phyloP scores from a whole-genome alignment of 169 alveolate genomes.

The Plasmodium fragile region DNA sequence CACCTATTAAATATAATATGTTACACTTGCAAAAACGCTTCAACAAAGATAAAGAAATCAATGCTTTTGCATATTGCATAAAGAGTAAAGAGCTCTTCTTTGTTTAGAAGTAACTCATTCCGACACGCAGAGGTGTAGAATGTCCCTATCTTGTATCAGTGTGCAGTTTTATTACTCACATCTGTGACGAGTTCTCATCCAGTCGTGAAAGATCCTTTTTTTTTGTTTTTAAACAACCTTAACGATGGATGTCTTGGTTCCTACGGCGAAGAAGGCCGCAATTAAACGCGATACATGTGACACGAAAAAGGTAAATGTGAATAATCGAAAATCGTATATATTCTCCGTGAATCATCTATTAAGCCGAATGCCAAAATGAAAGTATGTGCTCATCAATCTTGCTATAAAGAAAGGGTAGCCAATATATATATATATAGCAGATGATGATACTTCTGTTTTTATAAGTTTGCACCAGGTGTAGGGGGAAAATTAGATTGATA shows the following conservation, averaged over 20 bases:
- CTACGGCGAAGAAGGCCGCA: constrained; percentile 30
- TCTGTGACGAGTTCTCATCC: not conserved
- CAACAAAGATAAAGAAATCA: not conserved
- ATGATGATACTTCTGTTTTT: constrained; percentile 6
- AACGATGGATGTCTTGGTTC: constrained; percentile 45
- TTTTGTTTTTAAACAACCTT: not conserved
- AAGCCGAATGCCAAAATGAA: not conserved
- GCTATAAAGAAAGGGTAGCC: not conserved
- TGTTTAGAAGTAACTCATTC: not conserved
- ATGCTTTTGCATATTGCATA: not conserved
- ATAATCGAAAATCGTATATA: not conserved
- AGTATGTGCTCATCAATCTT: not conserved
- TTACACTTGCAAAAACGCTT: not conserved
- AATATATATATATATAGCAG: not conserved
- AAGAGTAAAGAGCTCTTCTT: not conserved
- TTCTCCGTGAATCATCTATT: constrained; percentile 5
- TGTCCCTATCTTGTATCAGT: not conserved
- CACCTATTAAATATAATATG: not conserved
- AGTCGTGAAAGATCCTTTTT: not conserved
- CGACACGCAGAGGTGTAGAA: not conserved
- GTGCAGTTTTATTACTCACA: not conserved
- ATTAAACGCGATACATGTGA: constrained; percentile 1
- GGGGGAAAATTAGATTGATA: not conserved
- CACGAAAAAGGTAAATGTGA: not conserved
- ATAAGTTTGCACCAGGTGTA: not conserved